phyloP scores from a whole-genome alignment of 257 asterid species.

The Gentiana macrophylla region DNA sequence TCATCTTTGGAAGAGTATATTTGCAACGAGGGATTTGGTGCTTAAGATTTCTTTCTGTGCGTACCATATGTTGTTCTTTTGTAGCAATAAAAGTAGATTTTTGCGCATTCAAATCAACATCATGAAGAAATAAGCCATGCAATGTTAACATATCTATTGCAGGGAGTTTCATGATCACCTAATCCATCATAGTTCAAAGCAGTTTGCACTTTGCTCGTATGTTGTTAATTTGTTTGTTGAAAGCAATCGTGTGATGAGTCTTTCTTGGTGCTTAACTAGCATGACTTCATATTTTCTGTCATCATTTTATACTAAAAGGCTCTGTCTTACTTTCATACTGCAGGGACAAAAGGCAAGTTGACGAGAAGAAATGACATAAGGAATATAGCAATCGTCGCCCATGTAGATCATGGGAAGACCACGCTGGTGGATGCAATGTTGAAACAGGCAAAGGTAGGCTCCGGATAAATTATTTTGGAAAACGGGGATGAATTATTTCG shows the following conservation, averaged over 20 bases:
- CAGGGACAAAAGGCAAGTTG: conserved; percentile 56
- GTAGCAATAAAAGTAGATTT: too few species aligned
- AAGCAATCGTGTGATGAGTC: background rate
- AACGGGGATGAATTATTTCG: too few species aligned
- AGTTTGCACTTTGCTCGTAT: background rate
- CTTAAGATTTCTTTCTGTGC: too few species aligned
- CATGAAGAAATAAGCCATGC: too few species aligned
- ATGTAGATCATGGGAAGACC: conserved; percentile 98
- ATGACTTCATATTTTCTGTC: background rate
- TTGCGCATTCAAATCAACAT: too few species aligned
- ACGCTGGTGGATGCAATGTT: conserved; percentile 93
- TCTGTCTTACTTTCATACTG: conserved; percentile 11
- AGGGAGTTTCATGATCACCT: too few species aligned
- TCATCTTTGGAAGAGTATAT: too few species aligned
- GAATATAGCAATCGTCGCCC: conserved; percentile 97
- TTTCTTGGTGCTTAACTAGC: background rate
- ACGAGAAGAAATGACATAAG: conserved; percentile 71
- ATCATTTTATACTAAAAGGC: too few species aligned
- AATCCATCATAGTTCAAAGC: too few species aligned
- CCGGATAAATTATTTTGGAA: background rate
- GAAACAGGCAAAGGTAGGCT: conserved; percentile 79
- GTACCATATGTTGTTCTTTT: too few species aligned
- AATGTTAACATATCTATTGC: too few species aligned
- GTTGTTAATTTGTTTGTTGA: background rate
- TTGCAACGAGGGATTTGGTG: too few species aligned